Conservation (phyloP, 2,329 filamentous ascomycete species). For the Phialophora verrucosa region DNA sequence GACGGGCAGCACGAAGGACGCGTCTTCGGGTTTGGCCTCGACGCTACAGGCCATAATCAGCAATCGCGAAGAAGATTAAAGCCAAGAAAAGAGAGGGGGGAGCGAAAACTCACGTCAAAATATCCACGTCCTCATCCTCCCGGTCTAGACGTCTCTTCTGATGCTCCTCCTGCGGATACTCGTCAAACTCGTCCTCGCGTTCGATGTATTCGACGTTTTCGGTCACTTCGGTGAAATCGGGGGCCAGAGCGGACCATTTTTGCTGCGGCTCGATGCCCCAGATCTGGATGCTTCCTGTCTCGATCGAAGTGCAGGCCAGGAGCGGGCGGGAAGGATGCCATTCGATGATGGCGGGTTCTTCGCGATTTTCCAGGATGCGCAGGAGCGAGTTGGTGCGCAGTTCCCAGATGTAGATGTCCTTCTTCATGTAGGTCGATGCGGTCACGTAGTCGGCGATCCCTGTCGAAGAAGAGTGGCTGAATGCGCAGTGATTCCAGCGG, state of each 20-base stretch:
- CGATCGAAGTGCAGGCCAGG: constrained; percentile 87
- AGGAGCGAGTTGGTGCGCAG: constrained; percentile 89
- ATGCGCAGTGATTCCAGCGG: constrained; percentile 96
- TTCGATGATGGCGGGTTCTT: constrained; percentile 94
- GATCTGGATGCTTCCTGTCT: constrained; percentile 90
- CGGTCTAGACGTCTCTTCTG: constrained; percentile 87
- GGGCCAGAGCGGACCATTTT: constrained; percentile 94
- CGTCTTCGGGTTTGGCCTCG: constrained; percentile 47
- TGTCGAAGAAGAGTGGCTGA: constrained; percentile 60
- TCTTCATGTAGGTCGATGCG: constrained; percentile 96
- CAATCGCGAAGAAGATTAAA: neutral
- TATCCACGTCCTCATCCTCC: constrained; percentile 93
- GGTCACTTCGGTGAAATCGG: constrained; percentile 96
- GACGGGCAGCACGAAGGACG: constrained; percentile 87
- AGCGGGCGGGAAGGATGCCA: constrained; percentile 90
- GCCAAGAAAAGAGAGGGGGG: too few relatives aligned
- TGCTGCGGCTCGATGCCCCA: constrained; percentile 97
- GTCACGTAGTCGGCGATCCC: constrained; percentile 77
- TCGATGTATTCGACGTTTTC: constrained; percentile 98
- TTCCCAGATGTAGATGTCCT: constrained; percentile 75
- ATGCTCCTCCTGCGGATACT: constrained; percentile 83
- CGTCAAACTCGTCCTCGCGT: constrained; percentile 95
- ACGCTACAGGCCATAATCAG: neutral
- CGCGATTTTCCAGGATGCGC: constrained; percentile 95
- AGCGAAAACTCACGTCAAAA: constrained; percentile 62